These are phyloP conservation scores for Metroxylon sagu DNA, from an alignment of 176 grass and related monocot genomes.

Conservation along the genomic window DNA sequence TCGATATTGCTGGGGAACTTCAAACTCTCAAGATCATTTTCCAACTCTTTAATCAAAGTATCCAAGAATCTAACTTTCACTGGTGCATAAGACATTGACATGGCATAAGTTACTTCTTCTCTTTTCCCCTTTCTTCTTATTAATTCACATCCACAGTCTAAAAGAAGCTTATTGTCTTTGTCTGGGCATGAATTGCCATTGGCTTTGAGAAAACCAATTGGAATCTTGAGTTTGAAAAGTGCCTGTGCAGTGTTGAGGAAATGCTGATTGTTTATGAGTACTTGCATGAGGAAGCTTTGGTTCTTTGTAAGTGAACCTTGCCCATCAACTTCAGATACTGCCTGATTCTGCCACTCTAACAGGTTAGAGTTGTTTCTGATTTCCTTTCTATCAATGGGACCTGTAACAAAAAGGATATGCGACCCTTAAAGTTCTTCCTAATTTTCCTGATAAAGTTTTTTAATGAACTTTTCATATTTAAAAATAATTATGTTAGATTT, in stretches of 20 bases:
- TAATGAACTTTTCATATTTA: too few species aligned
- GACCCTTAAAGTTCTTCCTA: not conserved
- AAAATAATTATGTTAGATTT: too few species aligned
- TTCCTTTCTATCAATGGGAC: not conserved
- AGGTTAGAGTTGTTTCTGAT: not conserved
- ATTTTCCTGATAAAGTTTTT: too few species aligned
- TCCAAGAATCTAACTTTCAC: slow-evolving; percentile 26
- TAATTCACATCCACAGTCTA: slow-evolving; percentile 51
- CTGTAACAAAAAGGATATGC: slow-evolving; percentile 4
- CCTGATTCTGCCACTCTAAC: slow-evolving; percentile 28
- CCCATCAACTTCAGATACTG: slow-evolving; percentile 1
- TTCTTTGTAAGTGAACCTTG: slow-evolving; percentile 45
- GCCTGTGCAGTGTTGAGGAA: slow-evolving; percentile 44
- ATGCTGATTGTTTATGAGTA: slow-evolving; percentile 48
- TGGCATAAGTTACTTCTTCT: slow-evolving; percentile 17
- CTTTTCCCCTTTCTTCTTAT: slow-evolving; percentile 57
- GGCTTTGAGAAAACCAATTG: slow-evolving; percentile 13
- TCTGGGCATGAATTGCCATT: slow-evolving; percentile 20
- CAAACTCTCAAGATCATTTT: slow-evolving; percentile 55
- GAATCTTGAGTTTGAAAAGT: slow-evolving; percentile 31
- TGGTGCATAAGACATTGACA: not conserved
- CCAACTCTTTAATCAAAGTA: slow-evolving; percentile 62
- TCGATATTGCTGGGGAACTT: slow-evolving; percentile 21
- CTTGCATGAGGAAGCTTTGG: slow-evolving; percentile 37
- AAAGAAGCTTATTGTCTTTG: slow-evolving; percentile 44